These are phyloP conservation scores for Aspergillus ellipticus DNA, from an alignment of 495 filamentous ascomycete genomes.

Conservation along the genomic window DNA sequence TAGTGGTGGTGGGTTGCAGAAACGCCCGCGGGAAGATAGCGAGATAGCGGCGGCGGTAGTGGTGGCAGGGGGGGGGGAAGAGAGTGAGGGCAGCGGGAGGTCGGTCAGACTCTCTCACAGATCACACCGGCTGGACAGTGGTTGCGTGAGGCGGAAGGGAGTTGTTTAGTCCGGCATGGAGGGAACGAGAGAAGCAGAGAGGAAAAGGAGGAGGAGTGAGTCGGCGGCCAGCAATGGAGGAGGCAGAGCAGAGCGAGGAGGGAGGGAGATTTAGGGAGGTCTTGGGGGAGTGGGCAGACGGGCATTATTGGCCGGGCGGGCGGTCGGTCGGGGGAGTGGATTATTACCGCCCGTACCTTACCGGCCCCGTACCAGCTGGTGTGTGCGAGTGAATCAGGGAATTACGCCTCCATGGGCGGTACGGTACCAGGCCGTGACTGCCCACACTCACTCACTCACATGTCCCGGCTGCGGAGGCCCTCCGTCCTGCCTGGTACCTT, in stretches of 20 bases:
- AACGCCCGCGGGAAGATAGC: conserved; percentile 7
- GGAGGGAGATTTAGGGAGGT: not conserved
- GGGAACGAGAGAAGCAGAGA: not conserved
- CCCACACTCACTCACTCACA: not conserved
- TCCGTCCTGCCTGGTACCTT: too few relatives aligned
- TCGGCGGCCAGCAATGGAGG: too few relatives aligned
- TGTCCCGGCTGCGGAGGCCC: not conserved
- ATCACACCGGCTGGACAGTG: not conserved
- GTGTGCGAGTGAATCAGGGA: too few relatives aligned
- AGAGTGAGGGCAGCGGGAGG: not conserved
- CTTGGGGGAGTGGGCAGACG: not conserved
- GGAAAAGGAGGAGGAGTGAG: not conserved
- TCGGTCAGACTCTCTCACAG: too few relatives aligned
- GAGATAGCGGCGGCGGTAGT: not conserved
- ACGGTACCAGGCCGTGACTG: too few relatives aligned
- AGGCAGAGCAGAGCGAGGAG: too few relatives aligned
- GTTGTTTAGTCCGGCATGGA: not conserved
- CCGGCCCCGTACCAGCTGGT: not conserved
- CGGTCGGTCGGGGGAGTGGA: not conserved
- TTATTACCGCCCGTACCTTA: not conserved
- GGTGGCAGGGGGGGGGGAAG: not conserved
- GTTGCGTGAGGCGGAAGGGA: not conserved
- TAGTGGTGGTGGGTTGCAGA: conserved; percentile 11
- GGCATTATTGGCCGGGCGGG: not conserved
- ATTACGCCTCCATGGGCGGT: too few relatives aligned